Evolutionary conservation across 352 stramenopile genomes (phyloP).

Genomic region (Plasmopara viticola): DNA sequence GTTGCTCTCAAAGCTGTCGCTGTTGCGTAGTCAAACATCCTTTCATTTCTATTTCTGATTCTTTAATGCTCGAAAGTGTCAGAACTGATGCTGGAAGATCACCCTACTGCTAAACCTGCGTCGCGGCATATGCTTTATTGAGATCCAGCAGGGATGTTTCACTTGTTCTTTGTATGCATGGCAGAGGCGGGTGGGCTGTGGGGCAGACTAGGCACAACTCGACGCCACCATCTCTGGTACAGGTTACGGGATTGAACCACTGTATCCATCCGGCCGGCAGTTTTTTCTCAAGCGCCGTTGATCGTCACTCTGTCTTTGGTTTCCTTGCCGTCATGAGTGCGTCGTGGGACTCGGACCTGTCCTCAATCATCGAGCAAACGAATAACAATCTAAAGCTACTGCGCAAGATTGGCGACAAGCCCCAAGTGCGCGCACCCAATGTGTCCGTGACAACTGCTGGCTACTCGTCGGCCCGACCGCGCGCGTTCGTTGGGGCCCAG

Average conservation of each 20-base stretch:
- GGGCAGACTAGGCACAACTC: constrained; percentile 12
- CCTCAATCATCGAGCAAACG: constrained; percentile 85
- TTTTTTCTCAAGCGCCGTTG: constrained; percentile 7
- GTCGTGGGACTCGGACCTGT: constrained; percentile 79
- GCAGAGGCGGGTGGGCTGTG: constrained; percentile 6
- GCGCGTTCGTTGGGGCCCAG: constrained; percentile 22
- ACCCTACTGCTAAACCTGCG: no score
- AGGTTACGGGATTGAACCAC: constrained; percentile 3
- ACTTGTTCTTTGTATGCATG: constrained; percentile 12
- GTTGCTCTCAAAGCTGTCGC: no score
- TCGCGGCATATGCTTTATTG: no score
- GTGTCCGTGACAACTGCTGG: constrained; percentile 26
- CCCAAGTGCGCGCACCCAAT: constrained; percentile 37
- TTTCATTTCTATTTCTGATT: no score
- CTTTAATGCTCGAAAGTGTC: no score
- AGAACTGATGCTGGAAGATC: no score
- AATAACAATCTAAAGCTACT: constrained; percentile 84
- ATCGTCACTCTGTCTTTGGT: constrained; percentile 6
- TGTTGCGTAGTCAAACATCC: no score
- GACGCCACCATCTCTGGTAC: constrained; percentile 14
- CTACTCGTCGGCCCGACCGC: constrained; percentile 13
- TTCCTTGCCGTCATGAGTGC: constrained; percentile 41
- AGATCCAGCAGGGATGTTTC: background rate
- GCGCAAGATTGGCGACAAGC: constrained; percentile 73
- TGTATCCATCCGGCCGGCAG: background rate